A percentile compares a stretch with the other conserved stretches of the same genome.
phyloP scores from a whole-genome alignment of 176 grass and related monocot species.

The Dendrocalamus sinicus region DNA sequence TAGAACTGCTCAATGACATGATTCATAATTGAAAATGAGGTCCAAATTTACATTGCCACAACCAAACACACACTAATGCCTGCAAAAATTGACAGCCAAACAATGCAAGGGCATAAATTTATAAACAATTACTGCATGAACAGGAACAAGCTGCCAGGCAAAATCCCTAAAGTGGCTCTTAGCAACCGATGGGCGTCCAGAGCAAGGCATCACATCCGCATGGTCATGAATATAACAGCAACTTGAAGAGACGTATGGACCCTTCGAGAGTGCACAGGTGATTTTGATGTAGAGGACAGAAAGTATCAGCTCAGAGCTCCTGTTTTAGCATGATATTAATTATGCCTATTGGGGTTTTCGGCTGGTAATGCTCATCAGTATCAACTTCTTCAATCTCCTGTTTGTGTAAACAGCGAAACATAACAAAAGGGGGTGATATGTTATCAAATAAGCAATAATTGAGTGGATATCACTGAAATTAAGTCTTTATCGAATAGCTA shows the following conservation, averaged over 20 bases:
- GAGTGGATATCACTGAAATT: background rate
- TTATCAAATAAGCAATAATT: slow-evolving; percentile 6
- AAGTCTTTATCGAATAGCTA: background rate
- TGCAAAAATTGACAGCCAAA: slow-evolving; percentile 21
- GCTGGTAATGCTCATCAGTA: slow-evolving; percentile 89
- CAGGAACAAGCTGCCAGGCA: background rate
- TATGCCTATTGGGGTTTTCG: slow-evolving; percentile 79
- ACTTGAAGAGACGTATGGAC: slow-evolving; percentile 24
- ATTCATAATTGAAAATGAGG: background rate
- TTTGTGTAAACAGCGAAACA: slow-evolving; percentile 29
- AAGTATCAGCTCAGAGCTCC: slow-evolving; percentile 62
- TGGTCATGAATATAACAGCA: slow-evolving; percentile 32
- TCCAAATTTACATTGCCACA: slow-evolving; percentile 24
- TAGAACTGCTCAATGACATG: background rate
- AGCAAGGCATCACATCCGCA: slow-evolving; percentile 4
- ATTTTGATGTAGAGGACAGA: background rate
- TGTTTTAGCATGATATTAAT: slow-evolving; percentile 69
- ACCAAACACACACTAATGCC: background rate
- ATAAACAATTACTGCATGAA: slow-evolving; percentile 33
- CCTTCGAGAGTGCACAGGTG: background rate
- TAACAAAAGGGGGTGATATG: background rate
- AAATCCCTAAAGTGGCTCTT: background rate
- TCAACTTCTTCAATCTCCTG: slow-evolving; percentile 98
- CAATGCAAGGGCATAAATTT: slow-evolving; percentile 23
- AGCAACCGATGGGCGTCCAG: background rate